A percentile compares a stretch with the other conserved stretches of the same genome.
Conservation (phyloP, 2,329 filamentous ascomycete species). For the Cladorrhinum sp. region DNA sequence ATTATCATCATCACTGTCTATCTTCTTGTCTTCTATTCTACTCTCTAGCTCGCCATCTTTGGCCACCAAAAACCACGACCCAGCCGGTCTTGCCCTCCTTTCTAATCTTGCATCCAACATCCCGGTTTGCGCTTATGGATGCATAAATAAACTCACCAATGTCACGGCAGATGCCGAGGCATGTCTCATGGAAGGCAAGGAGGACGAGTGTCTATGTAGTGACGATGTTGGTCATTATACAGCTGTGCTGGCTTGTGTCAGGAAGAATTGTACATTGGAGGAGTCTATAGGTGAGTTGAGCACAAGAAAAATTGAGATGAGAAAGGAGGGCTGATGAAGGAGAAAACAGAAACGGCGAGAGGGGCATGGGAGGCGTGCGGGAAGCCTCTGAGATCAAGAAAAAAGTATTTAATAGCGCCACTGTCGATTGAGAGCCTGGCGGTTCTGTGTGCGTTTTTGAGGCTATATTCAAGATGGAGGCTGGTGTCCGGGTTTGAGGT, state of each 20-base stretch:
- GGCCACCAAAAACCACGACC: not conserved
- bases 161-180: not conserved
- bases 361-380: slow-evolving; percentile 36
- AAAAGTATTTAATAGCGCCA: slow-evolving; percentile 33
- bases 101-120: not conserved
- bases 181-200: not conserved
- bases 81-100: not conserved
- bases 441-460: slow-evolving; percentile 34
- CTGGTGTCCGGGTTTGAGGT: slow-evolving; percentile 31
- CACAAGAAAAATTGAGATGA: not conserved
- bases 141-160: slow-evolving; percentile 2
- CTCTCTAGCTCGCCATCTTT: no score
- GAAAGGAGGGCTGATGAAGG: no score
- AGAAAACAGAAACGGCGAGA: slow-evolving; percentile 29
- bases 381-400: slow-evolving; percentile 32
- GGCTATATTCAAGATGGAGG: slow-evolving; percentile 38
- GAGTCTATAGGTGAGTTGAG: slow-evolving; percentile 5
- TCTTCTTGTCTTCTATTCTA: not conserved
- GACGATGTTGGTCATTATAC: slow-evolving; percentile 3
- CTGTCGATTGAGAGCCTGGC: slow-evolving; percentile 38
- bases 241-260: slow-evolving; percentile 1
- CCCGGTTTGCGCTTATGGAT: not conserved
- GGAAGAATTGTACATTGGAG: slow-evolving; percentile 1
- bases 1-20: not conserved
- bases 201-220: not conserved